Evolutionary conservation across 2,329 filamentous ascomycete species (phyloP).

Genomic region (Phaeosphaeria sp.): DNA sequence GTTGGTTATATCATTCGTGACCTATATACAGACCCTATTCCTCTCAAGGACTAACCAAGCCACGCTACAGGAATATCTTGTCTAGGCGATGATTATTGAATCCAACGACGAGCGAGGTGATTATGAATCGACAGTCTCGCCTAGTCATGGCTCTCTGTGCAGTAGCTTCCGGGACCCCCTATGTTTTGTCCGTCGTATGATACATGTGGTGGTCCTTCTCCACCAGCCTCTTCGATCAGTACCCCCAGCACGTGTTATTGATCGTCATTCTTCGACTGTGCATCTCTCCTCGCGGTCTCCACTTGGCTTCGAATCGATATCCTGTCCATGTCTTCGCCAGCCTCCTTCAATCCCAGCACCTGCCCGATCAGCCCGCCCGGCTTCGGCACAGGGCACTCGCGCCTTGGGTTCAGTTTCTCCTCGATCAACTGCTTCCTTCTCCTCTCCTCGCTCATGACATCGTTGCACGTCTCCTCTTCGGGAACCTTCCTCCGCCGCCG

Average conservation of each 20-base stretch:
- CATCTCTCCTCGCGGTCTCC: slow-evolving; percentile 17
- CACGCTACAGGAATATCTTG: too few relatives aligned
- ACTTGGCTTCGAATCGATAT: slow-evolving; percentile 14
- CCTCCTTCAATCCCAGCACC: slow-evolving; percentile 71
- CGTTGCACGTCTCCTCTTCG: slow-evolving; percentile 27
- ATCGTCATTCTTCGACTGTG: slow-evolving; percentile 13
- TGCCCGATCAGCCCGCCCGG: slow-evolving; percentile 79
- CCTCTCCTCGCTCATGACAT: slow-evolving; percentile 29
- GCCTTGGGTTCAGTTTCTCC: slow-evolving; percentile 47
- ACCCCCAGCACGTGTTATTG: slow-evolving; percentile 11
- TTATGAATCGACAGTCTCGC: too few relatives aligned
- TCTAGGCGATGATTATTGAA: too few relatives aligned
- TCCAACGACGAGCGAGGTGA: too few relatives aligned
- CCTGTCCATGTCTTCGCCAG: slow-evolving; percentile 25
- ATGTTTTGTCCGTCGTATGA: too few relatives aligned
- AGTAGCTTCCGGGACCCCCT: too few relatives aligned
- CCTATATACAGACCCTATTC: background rate
- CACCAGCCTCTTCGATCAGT: background rate
- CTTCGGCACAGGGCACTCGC: slow-evolving; percentile 93
- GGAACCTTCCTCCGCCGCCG: slow-evolving; percentile 53
- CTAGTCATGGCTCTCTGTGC: too few relatives aligned
- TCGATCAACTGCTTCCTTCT: slow-evolving; percentile 19
- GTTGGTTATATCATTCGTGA: too few relatives aligned
- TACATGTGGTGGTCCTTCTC: background rate
- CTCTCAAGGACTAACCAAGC: background rate